Evolutionary conservation across 2,329 filamentous ascomycete genomes (phyloP).

Genomic region (Penicillium sp.): DNA sequence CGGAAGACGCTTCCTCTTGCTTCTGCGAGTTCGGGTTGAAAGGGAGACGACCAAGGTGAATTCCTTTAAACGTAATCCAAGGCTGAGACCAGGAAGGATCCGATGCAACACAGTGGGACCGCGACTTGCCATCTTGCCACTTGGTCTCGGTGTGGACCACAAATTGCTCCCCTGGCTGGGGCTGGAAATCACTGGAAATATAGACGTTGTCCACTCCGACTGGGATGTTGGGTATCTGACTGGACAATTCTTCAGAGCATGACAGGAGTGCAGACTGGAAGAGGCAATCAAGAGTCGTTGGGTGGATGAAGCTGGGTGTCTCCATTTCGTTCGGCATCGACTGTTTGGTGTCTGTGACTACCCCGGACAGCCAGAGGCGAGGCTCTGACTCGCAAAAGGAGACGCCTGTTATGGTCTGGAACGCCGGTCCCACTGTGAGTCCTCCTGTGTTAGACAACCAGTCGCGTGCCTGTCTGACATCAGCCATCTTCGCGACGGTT

Average conservation of each 20-base stretch:
- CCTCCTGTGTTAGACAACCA: slow-evolving; percentile 24
- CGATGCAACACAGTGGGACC: slow-evolving; percentile 18
- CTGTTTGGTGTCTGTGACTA: slow-evolving; percentile 17
- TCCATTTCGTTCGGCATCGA: slow-evolving; percentile 21
- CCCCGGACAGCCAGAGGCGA: slow-evolving; percentile 15
- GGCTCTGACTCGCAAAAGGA: slow-evolving; percentile 14
- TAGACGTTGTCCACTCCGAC: slow-evolving; percentile 21
- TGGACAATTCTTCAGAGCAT: slow-evolving; percentile 15
- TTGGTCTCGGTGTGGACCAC: slow-evolving; percentile 18
- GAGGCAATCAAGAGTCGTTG: slow-evolving; percentile 22
- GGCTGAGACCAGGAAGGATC: slow-evolving; percentile 16
- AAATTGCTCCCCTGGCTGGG: slow-evolving; percentile 16
- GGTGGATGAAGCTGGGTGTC: slow-evolving; percentile 18
- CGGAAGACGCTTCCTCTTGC: slow-evolving; percentile 1
- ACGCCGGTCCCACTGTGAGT: slow-evolving; percentile 17
- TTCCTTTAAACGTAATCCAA: slow-evolving; percentile 20
- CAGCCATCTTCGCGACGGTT: slow-evolving; percentile 9
- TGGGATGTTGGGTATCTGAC: slow-evolving; percentile 19
- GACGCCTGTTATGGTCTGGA: slow-evolving; percentile 14
- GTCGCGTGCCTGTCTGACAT: slow-evolving; percentile 17
- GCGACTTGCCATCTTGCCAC: slow-evolving; percentile 15
- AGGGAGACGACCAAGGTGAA: slow-evolving; percentile 21
- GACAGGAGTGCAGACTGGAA: slow-evolving; percentile 24
- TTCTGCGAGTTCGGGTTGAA: slow-evolving; percentile 15
- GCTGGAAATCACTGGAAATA: slow-evolving; percentile 16